Evolutionary conservation across 306 rosid species (phyloP).

Genomic region (Vachellia collinsii): DNA sequence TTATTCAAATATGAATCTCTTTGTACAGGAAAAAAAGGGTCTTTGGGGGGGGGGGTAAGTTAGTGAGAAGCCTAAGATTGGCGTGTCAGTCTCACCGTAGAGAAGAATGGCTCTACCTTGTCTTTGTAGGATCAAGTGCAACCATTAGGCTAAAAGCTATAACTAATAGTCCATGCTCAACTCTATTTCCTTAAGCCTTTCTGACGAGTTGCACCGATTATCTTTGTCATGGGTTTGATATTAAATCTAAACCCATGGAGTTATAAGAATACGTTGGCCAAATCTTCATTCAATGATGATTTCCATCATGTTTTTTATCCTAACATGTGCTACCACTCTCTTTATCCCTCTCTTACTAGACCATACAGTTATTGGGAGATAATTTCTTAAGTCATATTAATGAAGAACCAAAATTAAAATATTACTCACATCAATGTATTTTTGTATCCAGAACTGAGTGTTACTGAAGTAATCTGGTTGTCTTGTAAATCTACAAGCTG

Average conservation of each 20-base stretch:
- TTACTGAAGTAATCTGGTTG: slow-evolving; percentile 64
- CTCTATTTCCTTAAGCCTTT: too few relatives aligned
- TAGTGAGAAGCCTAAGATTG: not conserved
- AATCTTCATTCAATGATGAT: too few relatives aligned
- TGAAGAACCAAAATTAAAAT: not conserved
- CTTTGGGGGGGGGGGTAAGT: not conserved
- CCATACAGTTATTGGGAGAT: not conserved
- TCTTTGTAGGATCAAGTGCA: too few relatives aligned
- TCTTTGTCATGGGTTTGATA: too few relatives aligned
- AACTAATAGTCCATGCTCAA: too few relatives aligned
- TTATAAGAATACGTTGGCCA: too few relatives aligned
- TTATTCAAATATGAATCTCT: not conserved
- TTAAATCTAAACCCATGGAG: too few relatives aligned
- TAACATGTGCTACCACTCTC: not conserved
- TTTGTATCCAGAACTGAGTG: slow-evolving; percentile 53
- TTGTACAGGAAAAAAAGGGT: not conserved
- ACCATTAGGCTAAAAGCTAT: too few relatives aligned
- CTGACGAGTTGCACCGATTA: too few relatives aligned
- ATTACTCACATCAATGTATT: slow-evolving; percentile 67
- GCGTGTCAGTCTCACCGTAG: too few relatives aligned
- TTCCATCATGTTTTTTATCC: too few relatives aligned
- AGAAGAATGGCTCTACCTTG: too few relatives aligned
- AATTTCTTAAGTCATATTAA: not conserved
- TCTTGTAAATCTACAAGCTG: slow-evolving; percentile 82
- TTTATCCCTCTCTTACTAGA: not conserved